Evolutionary conservation across 2,329 filamentous ascomycete genomes (phyloP), one percentile per base, ranked within the genome.

Genomic region (Hortaea sp.): DNA sequence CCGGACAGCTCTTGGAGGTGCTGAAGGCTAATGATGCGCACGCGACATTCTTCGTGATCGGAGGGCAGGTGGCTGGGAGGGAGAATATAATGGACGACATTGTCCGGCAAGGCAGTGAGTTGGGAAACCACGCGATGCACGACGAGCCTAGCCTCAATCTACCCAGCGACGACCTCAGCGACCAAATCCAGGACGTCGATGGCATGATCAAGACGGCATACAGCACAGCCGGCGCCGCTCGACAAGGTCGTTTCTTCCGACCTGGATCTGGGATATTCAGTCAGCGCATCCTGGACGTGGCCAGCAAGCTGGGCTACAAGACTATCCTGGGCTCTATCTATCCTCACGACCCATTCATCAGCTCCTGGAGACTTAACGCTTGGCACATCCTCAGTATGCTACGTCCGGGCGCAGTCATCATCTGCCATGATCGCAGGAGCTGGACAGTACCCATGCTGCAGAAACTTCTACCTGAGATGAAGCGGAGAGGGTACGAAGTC

Each of bases 11-110:
- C 49, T 68, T 88, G 45, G 67, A 78, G 39, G 68, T 86, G 0
- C 72, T 95, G n/a, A 69, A 72, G 32, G 63, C 63, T 5, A 74
- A 87, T 59, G 73, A 76, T 47, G 86, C 83, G 10, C 78, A 73
- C 13, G 88, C 88, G 0, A 95, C 88, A 0, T 92, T 94, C 64
- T 95, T 95, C 65, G 75, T 94, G 30, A 94, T 95, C 56, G 88
- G 88, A 6, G 76, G 75, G 2, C 88, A 95, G 67, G 80, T 87
- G 7, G 55, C 70, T 0, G 77, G 75, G 3, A 64, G 73, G 41
- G 65, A 73, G 42, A 61, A 58, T 5, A 64, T 76, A 49, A 63
- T 84, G 42, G 57, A 64, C 47, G 63, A 74, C 6, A 63, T 80
- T 35, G 57, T 83, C 4, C 69, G 72, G 29, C 62, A 75, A 4